Conservation (phyloP, 345 rosid species). For the Erodium maritimum region DNA sequence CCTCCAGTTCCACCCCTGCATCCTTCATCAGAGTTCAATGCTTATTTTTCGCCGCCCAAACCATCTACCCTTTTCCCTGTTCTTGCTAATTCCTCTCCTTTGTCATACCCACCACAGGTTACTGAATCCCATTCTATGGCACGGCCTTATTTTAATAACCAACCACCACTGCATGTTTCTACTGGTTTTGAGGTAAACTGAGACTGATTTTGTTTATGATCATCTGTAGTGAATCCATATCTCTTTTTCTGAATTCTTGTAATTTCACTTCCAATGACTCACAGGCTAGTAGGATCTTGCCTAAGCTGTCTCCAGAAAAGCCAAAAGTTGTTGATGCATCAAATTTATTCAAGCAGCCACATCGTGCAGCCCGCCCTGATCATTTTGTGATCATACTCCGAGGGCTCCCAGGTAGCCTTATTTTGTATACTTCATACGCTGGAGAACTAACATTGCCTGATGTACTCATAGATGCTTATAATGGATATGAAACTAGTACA, state of each 20-base stretch:
- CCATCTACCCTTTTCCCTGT: conserved; percentile 40
- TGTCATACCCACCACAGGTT: conserved; percentile 18
- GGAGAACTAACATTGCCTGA: no score
- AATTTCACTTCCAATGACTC: conserved; percentile 13
- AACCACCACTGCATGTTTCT: conserved; percentile 11
- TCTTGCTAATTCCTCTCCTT: conserved; percentile 22
- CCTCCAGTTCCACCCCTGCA: conserved; percentile 29
- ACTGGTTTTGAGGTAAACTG: conserved; percentile 23
- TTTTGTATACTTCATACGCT: background rate
- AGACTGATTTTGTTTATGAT: background rate
- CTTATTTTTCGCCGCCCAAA: conserved; percentile 21
- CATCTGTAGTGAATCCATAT: background rate
- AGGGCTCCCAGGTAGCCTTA: conserved; percentile 71
- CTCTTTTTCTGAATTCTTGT: conserved; percentile 1
- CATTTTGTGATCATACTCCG: conserved; percentile 80
- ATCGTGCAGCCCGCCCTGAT: conserved; percentile 62
- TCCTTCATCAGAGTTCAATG: conserved; percentile 12
- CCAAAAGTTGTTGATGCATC: conserved; percentile 55
- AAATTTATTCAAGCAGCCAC: conserved; percentile 55
- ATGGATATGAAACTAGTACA: no score
- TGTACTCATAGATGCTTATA: background rate
- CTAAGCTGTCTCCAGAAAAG: conserved; percentile 33
- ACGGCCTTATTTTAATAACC: conserved; percentile 8
- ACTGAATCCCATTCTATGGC: conserved; percentile 15
- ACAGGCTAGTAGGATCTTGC: conserved; percentile 18